phyloP scores from a whole-genome alignment of 768 basidiomycete genomes.

The Dioszegia hungarica region DNA sequence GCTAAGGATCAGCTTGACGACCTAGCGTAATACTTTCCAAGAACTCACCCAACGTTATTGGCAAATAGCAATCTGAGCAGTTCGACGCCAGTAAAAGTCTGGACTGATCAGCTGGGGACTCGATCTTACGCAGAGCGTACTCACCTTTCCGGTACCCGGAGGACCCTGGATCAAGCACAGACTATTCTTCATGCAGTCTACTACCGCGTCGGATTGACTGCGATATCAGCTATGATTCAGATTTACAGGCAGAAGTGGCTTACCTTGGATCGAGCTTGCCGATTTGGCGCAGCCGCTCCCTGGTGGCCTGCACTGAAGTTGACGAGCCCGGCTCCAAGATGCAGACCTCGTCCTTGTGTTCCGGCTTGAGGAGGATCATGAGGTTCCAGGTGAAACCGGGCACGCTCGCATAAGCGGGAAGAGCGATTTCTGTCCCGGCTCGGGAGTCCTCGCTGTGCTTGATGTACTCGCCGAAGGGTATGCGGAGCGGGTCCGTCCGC shows the following conservation, averaged over 20 bases:
- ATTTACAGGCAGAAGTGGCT: no score
- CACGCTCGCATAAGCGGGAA: constrained; percentile 57
- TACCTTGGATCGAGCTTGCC: constrained; percentile 62
- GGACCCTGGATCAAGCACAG: constrained; percentile 73
- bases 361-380: constrained; percentile 55
- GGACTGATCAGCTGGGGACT: neutral
- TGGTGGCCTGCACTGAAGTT: constrained; percentile 54
- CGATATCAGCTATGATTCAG: neutral
- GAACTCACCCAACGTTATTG: constrained; percentile 56
- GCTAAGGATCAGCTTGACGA: neutral
- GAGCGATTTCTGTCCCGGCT: constrained; percentile 52
- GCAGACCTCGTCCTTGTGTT: constrained; percentile 31
- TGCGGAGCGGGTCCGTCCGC: constrained; percentile 55
- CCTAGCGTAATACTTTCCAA: neutral
- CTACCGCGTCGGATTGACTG: constrained; percentile 62
- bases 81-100: constrained; percentile 68
- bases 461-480: constrained; percentile 60
- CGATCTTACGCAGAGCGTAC: no score
- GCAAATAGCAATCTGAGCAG: constrained; percentile 62
- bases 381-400: constrained; percentile 61
- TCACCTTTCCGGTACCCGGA: constrained; percentile 72
- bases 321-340: constrained; percentile 6
- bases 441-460: constrained; percentile 49
- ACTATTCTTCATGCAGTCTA: constrained; percentile 61
- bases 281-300: constrained; percentile 50